These are phyloP conservation scores for Nicotiana sylvestris DNA, from an alignment of 257 asterid species.

Conservation along the genomic window DNA sequence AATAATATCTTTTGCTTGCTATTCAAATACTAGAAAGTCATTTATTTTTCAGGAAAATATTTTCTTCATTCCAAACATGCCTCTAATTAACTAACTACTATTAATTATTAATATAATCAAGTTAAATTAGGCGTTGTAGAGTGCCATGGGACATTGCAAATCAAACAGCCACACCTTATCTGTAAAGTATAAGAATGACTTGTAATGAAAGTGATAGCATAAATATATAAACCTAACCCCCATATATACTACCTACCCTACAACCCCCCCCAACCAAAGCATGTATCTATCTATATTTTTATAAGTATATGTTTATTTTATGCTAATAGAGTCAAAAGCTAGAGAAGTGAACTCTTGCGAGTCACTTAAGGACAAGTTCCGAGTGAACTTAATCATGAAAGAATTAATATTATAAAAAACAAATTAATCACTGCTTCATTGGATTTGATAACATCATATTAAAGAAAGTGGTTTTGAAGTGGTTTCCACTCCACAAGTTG, in stretches of 20 bases:
- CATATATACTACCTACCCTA: too few species aligned
- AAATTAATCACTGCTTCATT: background rate
- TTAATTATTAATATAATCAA: background rate
- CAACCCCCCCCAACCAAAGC: background rate
- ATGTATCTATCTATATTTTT: background rate
- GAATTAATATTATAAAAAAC: background rate
- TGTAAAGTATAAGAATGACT: slow-evolving; percentile 26
- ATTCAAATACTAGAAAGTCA: too few species aligned
- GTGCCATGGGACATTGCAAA: background rate
- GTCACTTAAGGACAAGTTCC: slow-evolving; percentile 2
- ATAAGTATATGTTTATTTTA: background rate
- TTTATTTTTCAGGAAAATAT: too few species aligned
- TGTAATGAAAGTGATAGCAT: slow-evolving; percentile 21
- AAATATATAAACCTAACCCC: background rate
- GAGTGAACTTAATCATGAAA: background rate
- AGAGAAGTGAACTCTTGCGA: slow-evolving; percentile 5
- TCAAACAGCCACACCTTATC: slow-evolving; percentile 10
- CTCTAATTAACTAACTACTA: too few species aligned
- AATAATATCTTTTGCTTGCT: too few species aligned
- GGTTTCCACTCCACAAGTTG: slow-evolving; percentile 13
- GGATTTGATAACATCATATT: slow-evolving; percentile 25
- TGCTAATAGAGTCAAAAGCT: slow-evolving; percentile 4
- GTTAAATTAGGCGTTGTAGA: background rate
- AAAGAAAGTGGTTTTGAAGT: slow-evolving; percentile 6
- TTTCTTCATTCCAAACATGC: too few species aligned